These are phyloP conservation scores for Colletotrichum cereale DNA, from an alignment of 2,329 filamentous ascomycete genomes.

Conservation along the genomic window DNA sequence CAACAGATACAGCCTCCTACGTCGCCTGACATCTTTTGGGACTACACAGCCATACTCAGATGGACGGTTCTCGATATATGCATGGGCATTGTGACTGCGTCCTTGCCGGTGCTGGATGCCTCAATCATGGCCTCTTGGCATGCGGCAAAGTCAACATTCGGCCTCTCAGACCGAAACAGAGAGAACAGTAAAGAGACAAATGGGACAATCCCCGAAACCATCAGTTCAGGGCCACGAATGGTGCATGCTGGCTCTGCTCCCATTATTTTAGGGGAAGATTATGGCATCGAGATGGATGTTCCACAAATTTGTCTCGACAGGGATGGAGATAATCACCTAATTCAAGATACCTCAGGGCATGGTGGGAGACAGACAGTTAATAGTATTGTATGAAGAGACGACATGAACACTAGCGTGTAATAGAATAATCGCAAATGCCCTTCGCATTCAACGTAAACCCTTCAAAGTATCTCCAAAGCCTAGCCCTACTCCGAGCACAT, in stretches of 20 bases:
- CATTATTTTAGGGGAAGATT: constrained; percentile 24
- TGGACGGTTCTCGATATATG: constrained; percentile 47
- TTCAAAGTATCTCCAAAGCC: too few species aligned
- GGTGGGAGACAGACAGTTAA: neutral
- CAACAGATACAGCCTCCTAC: constrained; percentile 41
- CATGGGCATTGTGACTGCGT: constrained; percentile 47
- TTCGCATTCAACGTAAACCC: too few species aligned
- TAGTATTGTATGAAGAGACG: constrained; percentile 4
- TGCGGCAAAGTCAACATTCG: constrained; percentile 21
- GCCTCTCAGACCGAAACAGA: constrained; percentile 11
- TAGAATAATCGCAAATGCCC: too few species aligned
- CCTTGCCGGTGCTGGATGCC: constrained; percentile 47
- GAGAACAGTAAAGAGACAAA: constrained; percentile 13
- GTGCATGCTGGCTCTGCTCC: constrained; percentile 22
- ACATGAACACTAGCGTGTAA: neutral
- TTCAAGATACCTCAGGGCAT: constrained; percentile 9
- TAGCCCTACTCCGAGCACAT: too few species aligned
- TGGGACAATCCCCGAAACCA: constrained; percentile 17
- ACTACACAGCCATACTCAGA: constrained; percentile 42
- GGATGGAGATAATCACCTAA: neutral
- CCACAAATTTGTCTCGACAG: neutral
- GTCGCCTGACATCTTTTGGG: constrained; percentile 35
- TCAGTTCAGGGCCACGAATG: neutral
- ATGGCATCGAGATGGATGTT: constrained; percentile 24
- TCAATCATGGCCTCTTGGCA: constrained; percentile 39